phyloP scores from a whole-genome alignment of 2,329 filamentous ascomycete species.

The Harringtonia aguacate region DNA sequence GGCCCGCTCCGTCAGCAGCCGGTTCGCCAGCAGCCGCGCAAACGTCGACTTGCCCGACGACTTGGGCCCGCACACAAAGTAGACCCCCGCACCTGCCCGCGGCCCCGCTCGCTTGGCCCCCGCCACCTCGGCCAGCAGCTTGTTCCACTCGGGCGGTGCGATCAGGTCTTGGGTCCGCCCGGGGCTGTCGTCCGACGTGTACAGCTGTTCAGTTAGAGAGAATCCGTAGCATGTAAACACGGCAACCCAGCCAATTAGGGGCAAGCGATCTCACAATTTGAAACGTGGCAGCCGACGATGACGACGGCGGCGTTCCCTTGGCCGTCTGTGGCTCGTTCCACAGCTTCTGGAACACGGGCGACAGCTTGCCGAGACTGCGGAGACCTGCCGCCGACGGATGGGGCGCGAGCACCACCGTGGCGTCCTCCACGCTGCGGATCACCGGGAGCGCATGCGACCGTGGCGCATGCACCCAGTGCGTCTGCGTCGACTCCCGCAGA shows the following conservation, averaged over 20 bases:
- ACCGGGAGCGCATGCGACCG: conserved; percentile 61
- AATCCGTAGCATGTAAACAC: background rate
- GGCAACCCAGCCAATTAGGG: background rate
- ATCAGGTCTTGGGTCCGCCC: conserved; percentile 39
- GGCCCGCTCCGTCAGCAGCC: conserved; percentile 41
- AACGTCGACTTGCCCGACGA: conserved; percentile 70
- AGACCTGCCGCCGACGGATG: conserved; percentile 38
- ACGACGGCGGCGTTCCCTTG: too few relatives aligned
- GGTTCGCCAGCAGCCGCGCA: conserved; percentile 54
- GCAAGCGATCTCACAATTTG: conserved; percentile 2
- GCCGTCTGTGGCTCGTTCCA: conserved; percentile 53
- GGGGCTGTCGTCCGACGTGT: conserved; percentile 32
- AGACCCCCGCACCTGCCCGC: conserved; percentile 16
- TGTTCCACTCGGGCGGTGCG: conserved; percentile 51
- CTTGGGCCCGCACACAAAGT: conserved; percentile 59
- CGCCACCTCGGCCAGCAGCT: conserved; percentile 39
- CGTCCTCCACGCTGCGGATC: conserved; percentile 41
- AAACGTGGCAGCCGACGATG: background rate
- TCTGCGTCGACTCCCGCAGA: conserved; percentile 30
- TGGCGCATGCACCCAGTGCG: conserved; percentile 51
- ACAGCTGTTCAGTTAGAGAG: conserved; percentile 29
- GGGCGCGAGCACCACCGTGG: conserved; percentile 43
- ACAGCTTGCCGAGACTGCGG: conserved; percentile 45
- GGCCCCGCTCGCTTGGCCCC: conserved; percentile 18
- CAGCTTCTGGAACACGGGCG: conserved; percentile 54